Evolutionary conservation across 352 stramenopile species (phyloP).

Genomic region (Globisporangium barbulae): DNA sequence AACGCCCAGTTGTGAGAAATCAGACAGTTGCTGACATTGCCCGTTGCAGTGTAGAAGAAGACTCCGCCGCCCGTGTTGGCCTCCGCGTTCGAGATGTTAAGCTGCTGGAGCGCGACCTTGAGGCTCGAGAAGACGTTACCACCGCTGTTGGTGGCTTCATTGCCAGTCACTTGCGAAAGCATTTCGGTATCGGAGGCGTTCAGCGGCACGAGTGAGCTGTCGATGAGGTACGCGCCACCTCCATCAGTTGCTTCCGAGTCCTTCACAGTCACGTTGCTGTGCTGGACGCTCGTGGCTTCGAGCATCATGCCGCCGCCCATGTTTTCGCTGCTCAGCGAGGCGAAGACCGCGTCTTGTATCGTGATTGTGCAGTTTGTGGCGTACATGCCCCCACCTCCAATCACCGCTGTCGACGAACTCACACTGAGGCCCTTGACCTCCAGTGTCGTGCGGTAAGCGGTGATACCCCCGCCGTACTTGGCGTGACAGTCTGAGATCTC

Average conservation of each 20-base stretch:
- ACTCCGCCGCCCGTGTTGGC: conserved; percentile 23
- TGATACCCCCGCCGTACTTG: conserved; percentile 8
- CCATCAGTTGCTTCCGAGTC: conserved; percentile 21
- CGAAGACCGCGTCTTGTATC: conserved; percentile 6
- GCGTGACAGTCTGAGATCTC: conserved; percentile 7
- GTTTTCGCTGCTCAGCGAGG: conserved; percentile 3
- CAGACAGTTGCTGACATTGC: not conserved
- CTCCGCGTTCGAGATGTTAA: conserved; percentile 8
- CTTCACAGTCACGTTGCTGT: conserved; percentile 26
- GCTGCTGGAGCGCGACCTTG: not conserved
- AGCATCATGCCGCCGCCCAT: conserved; percentile 36
- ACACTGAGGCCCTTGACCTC: not conserved
- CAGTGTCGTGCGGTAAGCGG: not conserved
- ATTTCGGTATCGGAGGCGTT: not conserved
- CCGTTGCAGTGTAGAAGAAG: not conserved
- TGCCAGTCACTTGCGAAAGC: not conserved
- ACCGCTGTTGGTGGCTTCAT: conserved; percentile 13
- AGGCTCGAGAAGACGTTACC: conserved; percentile 15
- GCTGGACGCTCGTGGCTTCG: conserved; percentile 16
- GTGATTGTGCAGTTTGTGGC: conserved; percentile 12
- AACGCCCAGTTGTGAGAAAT: conserved; percentile 4
- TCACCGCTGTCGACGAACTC: not conserved
- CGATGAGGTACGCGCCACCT: conserved; percentile 32
- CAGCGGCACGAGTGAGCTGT: conserved; percentile 15
- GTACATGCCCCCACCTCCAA: conserved; percentile 31